phyloP scores from a whole-genome alignment of 495 filamentous ascomycete species.

The Lasiosphaeris hirsuta region DNA sequence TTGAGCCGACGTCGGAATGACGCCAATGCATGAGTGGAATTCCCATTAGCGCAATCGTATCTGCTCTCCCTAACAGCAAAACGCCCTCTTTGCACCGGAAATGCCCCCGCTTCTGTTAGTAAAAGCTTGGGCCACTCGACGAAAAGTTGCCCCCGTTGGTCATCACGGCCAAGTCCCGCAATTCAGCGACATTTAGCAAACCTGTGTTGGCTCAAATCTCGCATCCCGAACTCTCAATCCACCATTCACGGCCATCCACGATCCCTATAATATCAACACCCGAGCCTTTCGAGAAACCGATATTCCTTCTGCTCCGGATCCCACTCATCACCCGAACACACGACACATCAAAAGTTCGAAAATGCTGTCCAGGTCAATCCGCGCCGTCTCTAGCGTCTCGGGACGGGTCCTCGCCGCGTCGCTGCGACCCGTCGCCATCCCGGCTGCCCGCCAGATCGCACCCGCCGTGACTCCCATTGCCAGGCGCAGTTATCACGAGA shows the following conservation, averaged over 20 bases:
- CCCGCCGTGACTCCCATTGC: constrained; percentile 38
- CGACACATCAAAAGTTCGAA: neutral
- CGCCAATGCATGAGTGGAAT: neutral
- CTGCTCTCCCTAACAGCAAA: constrained; percentile 11
- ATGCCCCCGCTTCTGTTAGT: constrained; percentile 19
- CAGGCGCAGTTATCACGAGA: constrained; percentile 52
- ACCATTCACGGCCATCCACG: neutral
- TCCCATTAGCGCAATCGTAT: constrained; percentile 5
- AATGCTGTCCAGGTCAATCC: constrained; percentile 38
- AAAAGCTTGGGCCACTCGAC: constrained; percentile 16
- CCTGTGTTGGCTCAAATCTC: constrained; percentile 9
- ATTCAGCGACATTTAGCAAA: constrained; percentile 22
- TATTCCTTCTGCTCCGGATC: neutral
- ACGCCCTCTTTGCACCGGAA: no score
- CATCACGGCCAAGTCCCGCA: constrained; percentile 35
- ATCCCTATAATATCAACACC: neutral
- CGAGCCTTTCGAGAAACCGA: neutral
- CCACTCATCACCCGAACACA: neutral
- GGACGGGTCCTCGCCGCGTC: constrained; percentile 23
- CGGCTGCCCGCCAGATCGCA: constrained; percentile 37
- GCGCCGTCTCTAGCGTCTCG: constrained; percentile 28
- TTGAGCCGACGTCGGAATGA: constrained; percentile 33
- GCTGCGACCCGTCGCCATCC: constrained; percentile 20
- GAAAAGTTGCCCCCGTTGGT: constrained; percentile 31
- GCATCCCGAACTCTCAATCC: neutral